Percentiles rank a stretch among this genome's conserved stretches.
phyloP scores from a whole-genome alignment of 768 basidiomycete species.

The Myochromella boudieri region DNA sequence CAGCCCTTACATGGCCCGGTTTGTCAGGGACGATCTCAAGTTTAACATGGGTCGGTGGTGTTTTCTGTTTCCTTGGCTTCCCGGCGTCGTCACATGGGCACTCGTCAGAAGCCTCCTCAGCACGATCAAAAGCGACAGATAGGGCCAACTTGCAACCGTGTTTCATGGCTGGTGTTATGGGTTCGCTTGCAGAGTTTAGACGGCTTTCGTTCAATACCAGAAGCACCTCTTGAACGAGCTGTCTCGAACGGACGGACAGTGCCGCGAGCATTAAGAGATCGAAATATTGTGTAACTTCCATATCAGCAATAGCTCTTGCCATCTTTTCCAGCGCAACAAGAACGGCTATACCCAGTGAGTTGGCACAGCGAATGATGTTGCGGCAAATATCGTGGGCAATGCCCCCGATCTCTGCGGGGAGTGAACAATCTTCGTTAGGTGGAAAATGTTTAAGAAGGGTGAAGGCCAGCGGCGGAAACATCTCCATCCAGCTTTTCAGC shows the following conservation, averaged over 20 bases:
- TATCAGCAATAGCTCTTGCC: conserved; percentile 37
- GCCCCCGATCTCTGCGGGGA: conserved; percentile 30
- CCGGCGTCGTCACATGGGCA: conserved; percentile 70
- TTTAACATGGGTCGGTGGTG: conserved; percentile 41
- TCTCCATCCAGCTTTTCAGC: conserved; percentile 44
- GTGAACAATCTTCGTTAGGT: conserved; percentile 33
- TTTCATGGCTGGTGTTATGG: conserved; percentile 22
- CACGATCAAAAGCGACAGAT: conserved; percentile 59
- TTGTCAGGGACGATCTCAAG: conserved; percentile 36
- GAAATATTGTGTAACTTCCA: conserved; percentile 44
- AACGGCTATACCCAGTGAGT: conserved; percentile 51
- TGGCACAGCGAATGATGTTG: conserved; percentile 54
- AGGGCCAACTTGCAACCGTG: conserved; percentile 59
- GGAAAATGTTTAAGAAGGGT: conserved; percentile 48
- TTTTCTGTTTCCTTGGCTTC: conserved; percentile 43
- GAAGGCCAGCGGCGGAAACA: conserved; percentile 54
- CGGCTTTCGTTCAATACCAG: conserved; percentile 57
- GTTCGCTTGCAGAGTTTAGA: conserved; percentile 16
- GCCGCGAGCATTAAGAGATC: conserved; percentile 53
- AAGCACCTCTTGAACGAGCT: conserved; percentile 59
- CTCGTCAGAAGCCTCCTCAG: conserved; percentile 65
- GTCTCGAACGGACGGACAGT: conserved; percentile 48
- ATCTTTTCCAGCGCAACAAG: conserved; percentile 62
- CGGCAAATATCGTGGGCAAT: conserved; percentile 37
- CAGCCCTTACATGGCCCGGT: conserved; percentile 42